Conservation (phyloP, 2,329 filamentous ascomycete species). For the Claviceps maximensis region DNA sequence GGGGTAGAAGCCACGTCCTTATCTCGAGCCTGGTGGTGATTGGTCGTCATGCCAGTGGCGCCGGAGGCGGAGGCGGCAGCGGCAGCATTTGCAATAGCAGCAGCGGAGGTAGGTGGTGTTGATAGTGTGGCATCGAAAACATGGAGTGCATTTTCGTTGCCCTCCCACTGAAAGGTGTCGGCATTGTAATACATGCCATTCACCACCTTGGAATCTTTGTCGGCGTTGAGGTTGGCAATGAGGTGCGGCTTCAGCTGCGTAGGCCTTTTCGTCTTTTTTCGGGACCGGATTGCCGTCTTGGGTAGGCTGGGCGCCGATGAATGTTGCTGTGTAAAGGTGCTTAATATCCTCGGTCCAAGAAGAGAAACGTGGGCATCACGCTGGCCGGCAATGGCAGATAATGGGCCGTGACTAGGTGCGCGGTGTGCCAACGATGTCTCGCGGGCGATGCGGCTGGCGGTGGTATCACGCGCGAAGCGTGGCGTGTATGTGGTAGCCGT, state of each 20-base stretch:
- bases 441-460: conserved; percentile 50
- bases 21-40: conserved; percentile 33
- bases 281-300: conserved; percentile 33
- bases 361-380: conserved; percentile 39
- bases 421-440: conserved; percentile 50
- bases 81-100: conserved; percentile 12
- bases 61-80: background rate
- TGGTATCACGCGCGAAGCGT: conserved; percentile 51
- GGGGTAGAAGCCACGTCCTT: conserved; percentile 45
- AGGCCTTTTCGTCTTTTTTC: conserved; percentile 42
- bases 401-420: conserved; percentile 37
- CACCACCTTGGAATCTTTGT: conserved; percentile 71
- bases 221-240: conserved; percentile 67
- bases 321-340: conserved; percentile 23
- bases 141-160: conserved; percentile 75
- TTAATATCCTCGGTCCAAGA: conserved; percentile 33
- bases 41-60: background rate
- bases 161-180: conserved; percentile 78
- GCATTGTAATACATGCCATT: conserved; percentile 91
- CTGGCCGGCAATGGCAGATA: conserved; percentile 42
- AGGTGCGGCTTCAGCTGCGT: conserved; percentile 70
- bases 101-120: conserved; percentile 38
- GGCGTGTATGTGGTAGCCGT: conserved; percentile 31
- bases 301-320: conserved; percentile 25
- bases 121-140: conserved; percentile 58